Conservation (phyloP, 768 basidiomycete genomes). For the Coprinellus aureogranulatus region DNA sequence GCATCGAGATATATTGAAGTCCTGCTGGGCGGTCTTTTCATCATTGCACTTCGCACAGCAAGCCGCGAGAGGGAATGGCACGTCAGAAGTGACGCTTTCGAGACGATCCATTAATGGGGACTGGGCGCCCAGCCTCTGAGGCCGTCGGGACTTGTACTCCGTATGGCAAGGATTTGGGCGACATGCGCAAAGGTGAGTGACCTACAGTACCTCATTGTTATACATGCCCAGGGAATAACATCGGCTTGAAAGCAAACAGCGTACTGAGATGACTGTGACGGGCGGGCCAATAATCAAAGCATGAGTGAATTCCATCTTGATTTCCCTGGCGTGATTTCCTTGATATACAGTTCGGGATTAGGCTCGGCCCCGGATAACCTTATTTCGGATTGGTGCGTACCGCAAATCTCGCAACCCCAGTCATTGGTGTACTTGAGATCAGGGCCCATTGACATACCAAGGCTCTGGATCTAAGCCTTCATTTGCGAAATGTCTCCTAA, state of each 20-base stretch:
- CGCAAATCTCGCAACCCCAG: conserved; percentile 11
- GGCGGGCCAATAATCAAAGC: no score
- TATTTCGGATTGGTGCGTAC: neutral
- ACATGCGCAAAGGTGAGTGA: no score
- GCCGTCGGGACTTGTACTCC: no score
- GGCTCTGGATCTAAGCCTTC: neutral
- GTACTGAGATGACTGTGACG: no score
- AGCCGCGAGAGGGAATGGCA: conserved; percentile 11
- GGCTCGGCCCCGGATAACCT: neutral
- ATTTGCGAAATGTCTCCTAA: neutral
- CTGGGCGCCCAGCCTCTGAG: no score
- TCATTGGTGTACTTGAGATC: conserved; percentile 9
- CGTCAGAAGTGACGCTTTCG: neutral
- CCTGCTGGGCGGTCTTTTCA: conserved; percentile 9
- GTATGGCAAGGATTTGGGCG: no score
- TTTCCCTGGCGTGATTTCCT: neutral
- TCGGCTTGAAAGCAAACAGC: no score
- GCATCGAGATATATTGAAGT: conserved; percentile 12
- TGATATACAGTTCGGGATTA: neutral
- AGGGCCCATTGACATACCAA: neutral
- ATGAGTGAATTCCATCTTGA: no score
- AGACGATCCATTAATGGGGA: neutral
- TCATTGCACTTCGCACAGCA: conserved; percentile 15
- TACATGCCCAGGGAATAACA: no score
- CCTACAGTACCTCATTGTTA: no score